Evolutionary conservation across 169 alveolate genomes (phyloP), one percentile per base, ranked within the genome.

Genomic region (Neospora caninum): DNA sequence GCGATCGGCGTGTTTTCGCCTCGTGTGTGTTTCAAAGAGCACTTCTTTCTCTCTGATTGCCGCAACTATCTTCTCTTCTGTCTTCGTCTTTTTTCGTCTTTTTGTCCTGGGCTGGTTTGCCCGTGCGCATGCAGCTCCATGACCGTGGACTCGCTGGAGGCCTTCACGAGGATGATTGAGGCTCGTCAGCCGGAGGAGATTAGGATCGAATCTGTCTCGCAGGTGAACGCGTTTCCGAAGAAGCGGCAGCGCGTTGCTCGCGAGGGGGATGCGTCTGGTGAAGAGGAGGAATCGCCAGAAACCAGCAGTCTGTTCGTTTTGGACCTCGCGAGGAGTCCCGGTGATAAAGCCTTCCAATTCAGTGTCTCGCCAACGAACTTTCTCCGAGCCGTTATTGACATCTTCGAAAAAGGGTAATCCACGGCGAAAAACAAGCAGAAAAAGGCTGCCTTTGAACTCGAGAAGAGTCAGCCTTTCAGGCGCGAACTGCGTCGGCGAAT

Each of bases 331-430:
- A 95, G 97, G 91, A 96, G 97, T 6, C 96, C 96, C 29, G 97
- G 96, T 91, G 98, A 96, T 64, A 94, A 96, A 83, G 97, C 95
- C 41, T 98, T 98, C 88, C 95, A 96, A 80, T 98, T 97, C 96
- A 96, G 98, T 6, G 97, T 98, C 58, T 96, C 97, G 83, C 99
- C 99, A 67, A 94, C 94, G 41, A 97, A 97, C 58, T 97, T 98
- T 84, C 97, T 98, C 7, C 96, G 95, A 34, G 98, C 97, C 94
- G 96, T 97, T 6, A 95, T 97, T 91, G 97, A 96, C 82, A 94
- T 98, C 36, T 97, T 98, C 94, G 99, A 98, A 70, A 98, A 97
- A 93, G 99, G 95, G 94, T 92, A 78, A 49, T 4, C 22, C 4
- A 49, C 22, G 58, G 58, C 22, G 58, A 49, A 49, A 49, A 4